Evolutionary conservation across 2,329 filamentous ascomycete species (phyloP).

Genomic region (Fusarium sp.): DNA sequence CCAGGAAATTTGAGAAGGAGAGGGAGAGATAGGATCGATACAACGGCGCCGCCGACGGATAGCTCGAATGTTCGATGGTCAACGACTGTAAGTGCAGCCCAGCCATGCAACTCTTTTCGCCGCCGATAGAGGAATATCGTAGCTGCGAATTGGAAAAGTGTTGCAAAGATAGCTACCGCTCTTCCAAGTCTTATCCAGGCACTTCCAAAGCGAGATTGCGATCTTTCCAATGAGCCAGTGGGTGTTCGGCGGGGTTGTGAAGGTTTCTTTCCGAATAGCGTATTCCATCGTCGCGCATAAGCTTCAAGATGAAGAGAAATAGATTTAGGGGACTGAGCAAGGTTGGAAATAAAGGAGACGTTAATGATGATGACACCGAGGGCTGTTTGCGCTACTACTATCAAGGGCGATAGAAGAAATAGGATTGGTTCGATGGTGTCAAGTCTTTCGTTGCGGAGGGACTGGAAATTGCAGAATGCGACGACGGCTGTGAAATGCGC

Average conservation of each 20-base stretch:
- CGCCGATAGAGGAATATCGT: slow-evolving; percentile 14
- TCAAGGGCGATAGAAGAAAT: slow-evolving; percentile 3
- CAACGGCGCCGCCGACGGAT: neutral
- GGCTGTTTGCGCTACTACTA: neutral
- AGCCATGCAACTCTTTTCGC: neutral
- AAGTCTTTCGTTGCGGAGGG: slow-evolving; percentile 12
- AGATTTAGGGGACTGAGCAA: neutral
- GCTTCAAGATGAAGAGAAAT: neutral
- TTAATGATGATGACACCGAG: neutral
- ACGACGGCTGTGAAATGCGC: slow-evolving; percentile 9
- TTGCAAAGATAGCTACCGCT: neutral
- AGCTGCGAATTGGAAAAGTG: slow-evolving; percentile 6
- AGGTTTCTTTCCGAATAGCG: neutral
- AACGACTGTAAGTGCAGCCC: slow-evolving; percentile 1
- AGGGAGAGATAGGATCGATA: slow-evolving; percentile 1
- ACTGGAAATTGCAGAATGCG: slow-evolving; percentile 19
- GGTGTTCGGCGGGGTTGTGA: rapidly evolving
- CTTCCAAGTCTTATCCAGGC: neutral
- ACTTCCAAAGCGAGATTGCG: neutral
- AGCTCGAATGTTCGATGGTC: slow-evolving; percentile 23
- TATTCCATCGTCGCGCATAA: neutral
- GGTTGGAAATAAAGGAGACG: neutral
- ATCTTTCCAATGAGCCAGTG: rapidly evolving
- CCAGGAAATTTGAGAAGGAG: slow-evolving; percentile 14
- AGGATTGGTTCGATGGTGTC: slow-evolving; percentile 13